Evolutionary conservation across 345 rosid species (phyloP), one percentile per base, ranked within the genome.

Genomic region (Turnera subulata): DNA sequence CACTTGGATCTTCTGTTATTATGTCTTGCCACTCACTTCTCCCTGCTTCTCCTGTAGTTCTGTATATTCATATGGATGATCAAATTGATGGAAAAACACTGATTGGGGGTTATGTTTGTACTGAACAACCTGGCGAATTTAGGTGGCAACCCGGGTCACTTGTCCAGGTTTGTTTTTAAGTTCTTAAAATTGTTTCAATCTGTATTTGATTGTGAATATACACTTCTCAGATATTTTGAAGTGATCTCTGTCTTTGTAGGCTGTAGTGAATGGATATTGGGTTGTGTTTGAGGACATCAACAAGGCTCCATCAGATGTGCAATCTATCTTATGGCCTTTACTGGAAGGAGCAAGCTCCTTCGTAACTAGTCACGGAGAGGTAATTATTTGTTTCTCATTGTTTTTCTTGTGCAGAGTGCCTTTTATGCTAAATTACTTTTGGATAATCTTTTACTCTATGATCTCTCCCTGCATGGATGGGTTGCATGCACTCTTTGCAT

Each of bases 121-220:
- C 91, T 53, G 97, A 93, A 68, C 84, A 83, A 83, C 97, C 97
- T 60, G 99, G 97, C 55, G 96, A 89, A 77, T 89, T 93, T 77
- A 84, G 71, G 76, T 93, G 99, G 99, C 99, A 89, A 64, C 96
- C 89, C 63, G 99, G 99, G 29, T 83, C 96, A 16, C 91, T 89
- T 65, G 82, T 88, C 29, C 99, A 93, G 94, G 99, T 92, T 65
- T 80, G 69, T 71, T 56, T 64, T 44, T 53, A 45, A 47, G 12
- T 35, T 45, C 5, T 56, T 25, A 50, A 42, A 50, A 17, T 42
- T 19, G 15, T 33, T 47, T 25, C 73, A 2, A 7, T 5, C 35
- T 52, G 53, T 72, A 50, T 55, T 56, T 52, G 50, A 7, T 13
- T 20, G 15, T 11, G 21, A 14, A 11, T 17, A 46, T 49, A 33